Base-by-base conservation (phyloP, 169 alveolate genomes). In the Cryptosporidium parvum region DNA sequence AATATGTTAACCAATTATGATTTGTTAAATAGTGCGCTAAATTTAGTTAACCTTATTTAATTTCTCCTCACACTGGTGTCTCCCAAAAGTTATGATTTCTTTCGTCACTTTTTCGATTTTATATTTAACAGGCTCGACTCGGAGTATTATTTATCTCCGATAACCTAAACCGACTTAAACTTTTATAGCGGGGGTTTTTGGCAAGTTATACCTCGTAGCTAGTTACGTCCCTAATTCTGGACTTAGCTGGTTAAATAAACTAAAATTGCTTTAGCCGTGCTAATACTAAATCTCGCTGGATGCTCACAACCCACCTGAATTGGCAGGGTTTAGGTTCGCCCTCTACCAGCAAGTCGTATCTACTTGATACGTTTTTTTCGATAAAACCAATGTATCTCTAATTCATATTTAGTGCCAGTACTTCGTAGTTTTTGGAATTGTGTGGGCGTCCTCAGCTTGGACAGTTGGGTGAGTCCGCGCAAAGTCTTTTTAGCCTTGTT, bases 331-430 rank as follows among this genome's bases (percentile, higher is more conserved):
- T 42, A 80, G 89, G 89, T 80, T 80, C 89, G 89, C 75, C 89
- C 89, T 80, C 89, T 62, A 80, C 89, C 89, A 80, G 89, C 75
- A 65, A 80, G 89, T 80, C 89, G 89, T 80, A 80, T 80, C 89
- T 61, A 21, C 8, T 44, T 2, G 89, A 80, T 80, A 62, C 89
- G 89, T 80, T 80, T 80, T 72, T 80, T 80, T 61, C 35, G 37
- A 29, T 45, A 62, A 42, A 80, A 80, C 89, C 75, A 80, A 80
- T 80, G 52, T 80, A 80, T 80, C 89, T 37, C 68, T 61, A 61
- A 42, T 26, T 29, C 35, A 2, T 31, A n/a, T 37, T 21, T 29
- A 48, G 12, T 56, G 2, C 39, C 7, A 56, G 16, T 56, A 3
- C 12, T 53, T 21, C 0, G 35, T 56, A n/a, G 31, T 56, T 16